These are phyloP conservation scores for Linum trigynum DNA, from an alignment of 345 rosid species.

Conservation along the genomic window DNA sequence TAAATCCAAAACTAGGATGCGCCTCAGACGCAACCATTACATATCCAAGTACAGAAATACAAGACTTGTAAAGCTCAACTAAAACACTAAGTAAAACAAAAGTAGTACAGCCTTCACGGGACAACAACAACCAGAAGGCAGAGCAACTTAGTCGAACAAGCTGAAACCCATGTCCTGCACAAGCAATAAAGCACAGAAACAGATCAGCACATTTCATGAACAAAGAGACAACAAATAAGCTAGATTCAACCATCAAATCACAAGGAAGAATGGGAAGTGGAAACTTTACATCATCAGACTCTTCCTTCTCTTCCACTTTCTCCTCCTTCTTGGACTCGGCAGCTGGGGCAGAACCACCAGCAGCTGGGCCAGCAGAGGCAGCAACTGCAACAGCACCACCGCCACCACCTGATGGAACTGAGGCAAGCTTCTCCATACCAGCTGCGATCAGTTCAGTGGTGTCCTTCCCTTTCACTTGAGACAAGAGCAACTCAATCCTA, in stretches of 20 bases:
- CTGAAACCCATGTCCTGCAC: slow-evolving; percentile 84
- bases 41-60: neutral
- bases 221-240: neutral
- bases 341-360: slow-evolving; percentile 36
- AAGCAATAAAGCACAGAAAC: neutral
- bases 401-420: slow-evolving; percentile 69
- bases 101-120: neutral
- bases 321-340: slow-evolving; percentile 59
- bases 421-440: slow-evolving; percentile 69
- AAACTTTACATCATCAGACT: slow-evolving; percentile 57
- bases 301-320: slow-evolving; percentile 72
- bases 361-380: slow-evolving; percentile 33
- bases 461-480: slow-evolving; percentile 52
- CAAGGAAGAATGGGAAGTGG: neutral
- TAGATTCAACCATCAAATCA: neutral
- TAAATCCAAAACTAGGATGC: neutral
- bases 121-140: neutral
- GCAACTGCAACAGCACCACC: slow-evolving; percentile 42
- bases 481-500: slow-evolving; percentile 45
- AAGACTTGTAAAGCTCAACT: neutral
- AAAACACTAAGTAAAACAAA: neutral
- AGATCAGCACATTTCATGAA: neutral
- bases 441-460: slow-evolving; percentile 55
- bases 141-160: slow-evolving; percentile 41
- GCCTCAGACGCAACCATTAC: neutral